A percentile compares a stretch with the other conserved stretches of the same genome.
Conservation (phyloP, 2,329 filamentous ascomycete genomes). For the Phaeosphaeria sp. region DNA sequence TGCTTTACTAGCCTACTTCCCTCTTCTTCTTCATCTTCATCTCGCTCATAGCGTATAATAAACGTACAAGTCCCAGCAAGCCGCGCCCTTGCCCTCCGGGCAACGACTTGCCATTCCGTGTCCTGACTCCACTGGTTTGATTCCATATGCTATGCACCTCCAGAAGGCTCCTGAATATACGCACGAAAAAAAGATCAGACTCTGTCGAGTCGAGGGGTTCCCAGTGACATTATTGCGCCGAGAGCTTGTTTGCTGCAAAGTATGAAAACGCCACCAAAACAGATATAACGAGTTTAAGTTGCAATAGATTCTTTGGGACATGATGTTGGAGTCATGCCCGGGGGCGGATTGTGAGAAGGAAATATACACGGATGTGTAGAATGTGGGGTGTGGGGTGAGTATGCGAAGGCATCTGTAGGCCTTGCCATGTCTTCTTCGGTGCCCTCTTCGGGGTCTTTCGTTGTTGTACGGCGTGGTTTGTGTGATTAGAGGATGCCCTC, state of each 20-base stretch:
- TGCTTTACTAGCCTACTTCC: background rate
- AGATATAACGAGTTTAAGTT: slow-evolving; percentile 3
- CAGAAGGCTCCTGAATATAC: background rate
- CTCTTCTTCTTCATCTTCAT: background rate
- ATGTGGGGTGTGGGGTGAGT: slow-evolving; percentile 2
- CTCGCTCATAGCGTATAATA: background rate
- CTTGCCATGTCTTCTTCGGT: slow-evolving; percentile 22
- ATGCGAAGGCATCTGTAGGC: slow-evolving; percentile 16
- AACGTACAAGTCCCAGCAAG: background rate
- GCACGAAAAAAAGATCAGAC: background rate
- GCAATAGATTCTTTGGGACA: background rate
- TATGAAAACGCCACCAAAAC: background rate
- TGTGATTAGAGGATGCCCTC: slow-evolving; percentile 60
- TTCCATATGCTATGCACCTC: background rate
- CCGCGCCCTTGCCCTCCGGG: background rate
- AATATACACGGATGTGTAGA: slow-evolving; percentile 29
- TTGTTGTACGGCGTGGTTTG: slow-evolving; percentile 3
- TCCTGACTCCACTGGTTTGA: background rate
- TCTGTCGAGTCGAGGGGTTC: background rate
- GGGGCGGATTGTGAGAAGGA: slow-evolving; percentile 14
- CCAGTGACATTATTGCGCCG: background rate
- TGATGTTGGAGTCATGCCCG: background rate
- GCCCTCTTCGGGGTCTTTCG: slow-evolving; percentile 26
- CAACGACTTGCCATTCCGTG: background rate
- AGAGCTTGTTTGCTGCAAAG: background rate